Evolutionary conservation across 805 yeast species (phyloP), one percentile per base, ranked within the genome.

Genomic region (Cyberlindnera mississippiensis): DNA sequence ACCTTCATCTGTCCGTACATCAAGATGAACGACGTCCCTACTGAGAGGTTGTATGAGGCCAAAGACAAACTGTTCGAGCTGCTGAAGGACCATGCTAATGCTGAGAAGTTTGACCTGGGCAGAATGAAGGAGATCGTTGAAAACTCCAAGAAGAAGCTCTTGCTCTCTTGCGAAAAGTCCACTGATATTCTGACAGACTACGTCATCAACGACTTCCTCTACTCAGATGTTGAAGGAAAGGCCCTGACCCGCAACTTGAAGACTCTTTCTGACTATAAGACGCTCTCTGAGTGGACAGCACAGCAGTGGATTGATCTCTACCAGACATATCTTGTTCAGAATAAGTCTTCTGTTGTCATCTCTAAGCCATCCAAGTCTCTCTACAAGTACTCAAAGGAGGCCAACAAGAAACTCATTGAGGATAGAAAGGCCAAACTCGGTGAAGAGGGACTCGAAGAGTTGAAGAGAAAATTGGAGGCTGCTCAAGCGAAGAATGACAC

Each of bases 121-220:
- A 75, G 87, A 59, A 69, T 91, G 64, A 73, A 69, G 48, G 89
- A 85, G 56, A 73, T 86, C 22, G 63, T 89, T 10, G 78, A 76
- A 38, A 86, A 81, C 44, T 73, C 75, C 16, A 79, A 71, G 58
- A 72, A 82, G 67, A 79, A 78, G 52, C 78, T 72, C 48, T 65
- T 83, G 14, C 71, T 76, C 37, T 72, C 73, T 33, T 69, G 82
- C 28, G 95, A 85, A 61, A 78, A 75, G 45, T 74, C 78, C 17
- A 73, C 90, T 4, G 75, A 75, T 19, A 66, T 71, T 5, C 67
- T 89, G 40, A 73, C 88, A 0, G 76, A 75, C 33, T 69, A 80
- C 45, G 88, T 89, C 7, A 83, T 88, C 38, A 71, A 72, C 29
- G 95, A 87, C 53, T 91, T 88, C 60, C 57, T 88, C 9, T 93